Evolutionary conservation across 805 yeast species (phyloP), one percentile per base, ranked within the genome.

Genomic region (Pichia californica): DNA sequence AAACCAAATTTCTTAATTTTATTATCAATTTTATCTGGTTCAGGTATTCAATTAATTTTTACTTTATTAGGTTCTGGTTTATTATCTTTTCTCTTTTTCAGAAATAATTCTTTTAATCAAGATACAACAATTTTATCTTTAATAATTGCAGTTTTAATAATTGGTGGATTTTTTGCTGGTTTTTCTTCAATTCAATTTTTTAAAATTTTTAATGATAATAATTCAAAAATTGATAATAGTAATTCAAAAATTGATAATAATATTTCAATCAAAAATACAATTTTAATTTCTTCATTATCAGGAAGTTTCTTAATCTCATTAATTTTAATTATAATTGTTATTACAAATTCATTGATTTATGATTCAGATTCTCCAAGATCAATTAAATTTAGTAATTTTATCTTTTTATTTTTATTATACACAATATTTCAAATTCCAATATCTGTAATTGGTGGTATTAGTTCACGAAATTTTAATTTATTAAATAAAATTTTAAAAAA

Each of bases 121-220:
- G 74, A 77, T 52, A 77, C 79, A 44, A 79, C 87, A 14, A 73
- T 83, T 7, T 58, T 83, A 41, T 71, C 85, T 8, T 68, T 81
- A 39, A 76, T 88, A 0, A 54, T 83, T 20, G 56, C 74, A 3
- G 67, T 79, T 46, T 79, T 86, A 53, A 74, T 83, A 4, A 57
- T 76, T 25, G 86, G 91, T 19, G 94, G 93, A 0, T 72, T 80
- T 28, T 71, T 83, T 43, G 80, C 94, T 1, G 88, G 95, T 0
- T 85, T 75, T 57, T 65, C 78, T 5, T 87, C 93, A 34, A 72
- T 84, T 14, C 71, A 79, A 46, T 66, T 83, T 36, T 77, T 73
- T 60, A 80, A 76, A 55, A 55, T 70, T n/a, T 74, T 81, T 57
- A 66, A 73, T 25, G 62, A 66, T 46, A 57, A 70, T 51, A 27